These are phyloP conservation scores for Penicillium glabrum DNA, from an alignment of 2,329 filamentous ascomycete genomes.

Conservation along the genomic window DNA sequence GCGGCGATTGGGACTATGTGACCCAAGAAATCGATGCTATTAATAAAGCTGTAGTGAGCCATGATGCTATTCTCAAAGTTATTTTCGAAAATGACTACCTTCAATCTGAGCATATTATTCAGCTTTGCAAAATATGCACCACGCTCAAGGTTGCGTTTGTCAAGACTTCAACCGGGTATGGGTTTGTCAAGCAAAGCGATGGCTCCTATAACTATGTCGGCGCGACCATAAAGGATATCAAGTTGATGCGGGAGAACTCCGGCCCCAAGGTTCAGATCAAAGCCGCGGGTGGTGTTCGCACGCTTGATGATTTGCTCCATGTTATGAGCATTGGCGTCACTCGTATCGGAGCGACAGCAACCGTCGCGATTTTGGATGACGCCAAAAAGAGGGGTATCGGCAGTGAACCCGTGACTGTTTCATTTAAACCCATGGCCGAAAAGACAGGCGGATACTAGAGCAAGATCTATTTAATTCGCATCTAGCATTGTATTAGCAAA, in stretches of 20 bases:
- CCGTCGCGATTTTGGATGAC: constrained; percentile 56
- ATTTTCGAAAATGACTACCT: constrained; percentile 65
- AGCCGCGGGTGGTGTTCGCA: constrained; percentile 58
- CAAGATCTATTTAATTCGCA: neutral
- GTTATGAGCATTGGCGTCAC: constrained; percentile 57
- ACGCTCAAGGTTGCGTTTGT: constrained; percentile 55
- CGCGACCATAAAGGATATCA: constrained; percentile 53
- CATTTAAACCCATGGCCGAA: constrained; percentile 24
- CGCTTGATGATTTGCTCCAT: constrained; percentile 56
- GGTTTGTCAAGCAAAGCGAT: constrained; percentile 56
- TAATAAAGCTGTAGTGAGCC: constrained; percentile 49
- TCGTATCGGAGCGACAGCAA: constrained; percentile 58
- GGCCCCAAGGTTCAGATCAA: constrained; percentile 54
- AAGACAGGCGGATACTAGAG: constrained; percentile 14
- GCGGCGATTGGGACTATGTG: constrained; percentile 60
- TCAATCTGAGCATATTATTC: constrained; percentile 49
- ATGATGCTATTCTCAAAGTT: constrained; percentile 55
- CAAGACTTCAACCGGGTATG: constrained; percentile 63
- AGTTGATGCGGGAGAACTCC: constrained; percentile 54
- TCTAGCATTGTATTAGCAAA: neutral
- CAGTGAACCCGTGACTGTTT: constrained; percentile 26
- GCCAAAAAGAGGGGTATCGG: constrained; percentile 52
- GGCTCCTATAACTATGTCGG: constrained; percentile 56
- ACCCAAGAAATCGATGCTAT: constrained; percentile 51
- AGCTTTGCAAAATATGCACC: constrained; percentile 57